These are phyloP conservation scores for Colletotrichum paranaense DNA, from an alignment of 2,329 filamentous ascomycete genomes.

Conservation along the genomic window DNA sequence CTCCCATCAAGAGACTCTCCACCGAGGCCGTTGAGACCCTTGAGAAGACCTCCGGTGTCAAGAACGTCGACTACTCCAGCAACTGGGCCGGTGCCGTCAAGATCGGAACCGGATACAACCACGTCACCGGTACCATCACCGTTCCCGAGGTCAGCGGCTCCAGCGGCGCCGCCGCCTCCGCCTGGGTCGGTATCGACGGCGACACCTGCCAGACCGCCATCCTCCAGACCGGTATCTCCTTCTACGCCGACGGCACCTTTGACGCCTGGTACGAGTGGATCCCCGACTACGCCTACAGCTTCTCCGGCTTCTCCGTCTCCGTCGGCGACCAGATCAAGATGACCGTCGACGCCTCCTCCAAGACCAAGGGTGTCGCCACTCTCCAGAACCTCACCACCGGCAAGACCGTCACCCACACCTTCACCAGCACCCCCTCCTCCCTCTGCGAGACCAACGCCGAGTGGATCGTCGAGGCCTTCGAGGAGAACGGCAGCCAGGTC, in stretches of 20 bases:
- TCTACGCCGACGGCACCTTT: constrained; percentile 48
- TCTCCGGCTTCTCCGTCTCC: constrained; percentile 45
- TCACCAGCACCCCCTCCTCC: constrained; percentile 53
- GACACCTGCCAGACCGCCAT: constrained; percentile 53
- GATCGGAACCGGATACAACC: constrained; percentile 41
- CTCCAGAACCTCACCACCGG: constrained; percentile 63
- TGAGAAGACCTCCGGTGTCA: constrained; percentile 1
- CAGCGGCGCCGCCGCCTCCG: constrained; percentile 44
- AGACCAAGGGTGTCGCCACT: constrained; percentile 40
- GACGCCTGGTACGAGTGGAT: constrained; percentile 61
- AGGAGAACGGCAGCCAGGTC: constrained; percentile 39
- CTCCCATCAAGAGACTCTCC: constrained; percentile 35
- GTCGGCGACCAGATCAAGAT: constrained; percentile 45
- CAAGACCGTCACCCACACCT: constrained; percentile 61
- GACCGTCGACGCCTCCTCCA: constrained; percentile 41
- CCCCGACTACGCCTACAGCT: constrained; percentile 54
- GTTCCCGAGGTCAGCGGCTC: constrained; percentile 41
- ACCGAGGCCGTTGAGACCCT: constrained; percentile 2
- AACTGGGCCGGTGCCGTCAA: constrained; percentile 46
- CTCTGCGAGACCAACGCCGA: constrained; percentile 69
- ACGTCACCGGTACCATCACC: constrained; percentile 44
- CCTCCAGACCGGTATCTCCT: constrained; percentile 56
- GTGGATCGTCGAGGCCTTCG: constrained; percentile 69
- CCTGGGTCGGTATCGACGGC: constrained; percentile 62
- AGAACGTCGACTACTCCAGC: constrained; percentile 39